These are phyloP conservation scores for Rhizopogon roseolus DNA, from an alignment of 768 basidiomycete genomes.

Conservation along the genomic window DNA sequence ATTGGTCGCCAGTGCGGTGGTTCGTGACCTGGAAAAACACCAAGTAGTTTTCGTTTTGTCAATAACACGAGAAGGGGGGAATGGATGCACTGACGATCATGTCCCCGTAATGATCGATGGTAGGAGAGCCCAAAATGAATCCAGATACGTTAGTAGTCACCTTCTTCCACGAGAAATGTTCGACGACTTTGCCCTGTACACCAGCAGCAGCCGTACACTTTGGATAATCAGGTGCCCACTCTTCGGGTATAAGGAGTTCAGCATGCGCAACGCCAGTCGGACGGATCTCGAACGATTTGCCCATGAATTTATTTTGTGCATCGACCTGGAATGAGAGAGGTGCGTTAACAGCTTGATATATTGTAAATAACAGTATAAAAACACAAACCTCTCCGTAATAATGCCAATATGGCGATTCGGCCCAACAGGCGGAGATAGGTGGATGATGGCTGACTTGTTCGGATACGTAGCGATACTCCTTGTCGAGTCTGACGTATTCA, in stretches of 20 bases:
- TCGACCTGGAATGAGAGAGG: conserved; percentile 56
- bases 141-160: conserved; percentile 89
- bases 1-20: conserved; percentile 85
- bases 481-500: conserved; percentile 85
- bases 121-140: conserved; percentile 86
- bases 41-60: too few species aligned
- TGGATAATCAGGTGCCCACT: conserved; percentile 60
- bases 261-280: conserved; percentile 94
- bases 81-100: conserved; percentile 66
- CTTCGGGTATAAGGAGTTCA: conserved; percentile 71
- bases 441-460: conserved; percentile 99
- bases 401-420: conserved; percentile 83
- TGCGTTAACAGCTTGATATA: background rate
- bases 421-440: conserved; percentile 94
- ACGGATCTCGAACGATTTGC: conserved; percentile 93
- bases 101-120: conserved; percentile 92
- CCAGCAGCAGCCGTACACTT: conserved; percentile 36
- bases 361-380: conserved; percentile 21
- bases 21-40: conserved; percentile 58
- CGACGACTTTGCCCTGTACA: conserved; percentile 55
- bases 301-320: conserved; percentile 95
- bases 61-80: background rate
- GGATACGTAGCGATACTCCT: conserved; percentile 87
- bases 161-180: conserved; percentile 96
- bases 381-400: conserved; percentile 78